A percentile compares a stretch with the other conserved stretches of the same genome.
Conservation (phyloP, 2,329 filamentous ascomycete genomes). For the Ceratocystis lukuohia region DNA sequence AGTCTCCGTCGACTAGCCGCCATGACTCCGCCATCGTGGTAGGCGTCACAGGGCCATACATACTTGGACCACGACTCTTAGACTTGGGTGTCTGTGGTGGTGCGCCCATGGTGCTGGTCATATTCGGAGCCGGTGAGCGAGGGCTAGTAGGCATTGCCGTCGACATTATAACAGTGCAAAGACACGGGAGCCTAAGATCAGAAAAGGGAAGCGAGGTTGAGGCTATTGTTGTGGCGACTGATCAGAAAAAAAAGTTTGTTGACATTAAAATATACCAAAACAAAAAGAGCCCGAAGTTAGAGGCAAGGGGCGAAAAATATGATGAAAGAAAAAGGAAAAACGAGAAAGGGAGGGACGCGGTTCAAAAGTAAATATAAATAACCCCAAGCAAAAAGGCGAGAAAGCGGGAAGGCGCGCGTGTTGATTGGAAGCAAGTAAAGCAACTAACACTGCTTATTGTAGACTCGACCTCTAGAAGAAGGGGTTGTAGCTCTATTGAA, state of each 20-base stretch:
- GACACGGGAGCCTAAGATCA: not conserved
- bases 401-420: not conserved
- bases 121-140: not conserved
- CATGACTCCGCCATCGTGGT: slow-evolving; percentile 39
- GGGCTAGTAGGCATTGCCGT: not conserved
- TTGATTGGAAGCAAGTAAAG: not conserved
- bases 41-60: slow-evolving; percentile 24
- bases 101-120: not conserved
- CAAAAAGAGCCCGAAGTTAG: not conserved
- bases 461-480: no score
- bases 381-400: not conserved
- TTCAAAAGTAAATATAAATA: not conserved
- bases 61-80: not conserved
- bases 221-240: not conserved
- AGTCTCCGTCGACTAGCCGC: slow-evolving; percentile 48
- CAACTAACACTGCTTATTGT: not conserved
- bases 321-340: not conserved
- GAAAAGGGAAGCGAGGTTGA: not conserved
- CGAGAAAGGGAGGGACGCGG: not conserved
- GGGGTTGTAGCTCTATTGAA: no score
- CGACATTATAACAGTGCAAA: not conserved
- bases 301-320: not conserved
- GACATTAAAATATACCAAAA: not conserved
- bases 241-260: not conserved
- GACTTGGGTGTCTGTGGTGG: not conserved